Base-by-base conservation (phyloP, 2,329 filamentous ascomycete genomes). In the Monilinia laxa region DNA sequence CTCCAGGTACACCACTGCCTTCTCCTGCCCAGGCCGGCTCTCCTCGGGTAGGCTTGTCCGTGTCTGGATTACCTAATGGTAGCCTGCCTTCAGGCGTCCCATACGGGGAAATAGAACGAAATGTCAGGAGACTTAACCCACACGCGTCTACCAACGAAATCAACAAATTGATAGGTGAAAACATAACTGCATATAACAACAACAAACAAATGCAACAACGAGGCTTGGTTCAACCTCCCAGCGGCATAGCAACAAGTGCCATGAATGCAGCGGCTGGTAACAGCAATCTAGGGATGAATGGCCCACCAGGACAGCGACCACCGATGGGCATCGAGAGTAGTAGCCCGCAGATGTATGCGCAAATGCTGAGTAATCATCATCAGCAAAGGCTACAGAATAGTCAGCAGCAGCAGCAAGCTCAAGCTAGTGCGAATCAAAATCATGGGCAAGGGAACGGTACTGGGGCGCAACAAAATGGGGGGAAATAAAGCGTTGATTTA, bases 191-290 rank as follows among this genome's bases (percentile, higher is more conserved):
- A 35, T 65, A 35, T 62, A 53, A 45, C 35, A 65, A 52, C 56
- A 60, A 51, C 35, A 69, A 67, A 51, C 38, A 42, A 6, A 23
- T 62, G 23, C 70, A 70, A 42, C 78, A 80, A 68, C 79, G 80
- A 69, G 58, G 74, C 28, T 72, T 75, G 60, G 69, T 68, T 6
- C 73, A 74, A 47, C 69, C 70, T 56, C 68, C 65, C 10, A 80
- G 82, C 69, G 80, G 77, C 62, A 67, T 74, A n/a, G 81, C 80
- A n/a, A 81, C 83, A 71, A 81, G 79, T 52, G 81, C 82, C 3
- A 80, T 84, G 75, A 82, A 81, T 73, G 81, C 82, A 25, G 82
- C 81, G 23, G 80, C 81, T 25, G 81, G 81, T 57, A 74, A 73
- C 67, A 72, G 40, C 59, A 66, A 40, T n/a, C n/a, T 66, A 62